Evolutionary conservation across 2,329 filamentous ascomycete species (phyloP).

Genomic region (Pseudogymnoascus sp.): DNA sequence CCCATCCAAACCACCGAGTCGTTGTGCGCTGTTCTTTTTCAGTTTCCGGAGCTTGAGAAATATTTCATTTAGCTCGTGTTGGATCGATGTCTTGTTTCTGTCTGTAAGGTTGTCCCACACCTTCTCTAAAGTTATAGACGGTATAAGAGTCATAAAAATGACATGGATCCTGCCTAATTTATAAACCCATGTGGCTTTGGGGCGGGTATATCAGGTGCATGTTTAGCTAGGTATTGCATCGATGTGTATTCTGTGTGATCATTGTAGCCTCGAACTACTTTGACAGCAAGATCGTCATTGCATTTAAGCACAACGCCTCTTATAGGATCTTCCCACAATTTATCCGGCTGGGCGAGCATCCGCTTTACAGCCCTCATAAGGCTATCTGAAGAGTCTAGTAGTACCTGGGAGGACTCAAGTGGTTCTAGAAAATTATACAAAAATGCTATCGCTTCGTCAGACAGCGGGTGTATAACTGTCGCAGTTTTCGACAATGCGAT

Average conservation of each 20-base stretch:
- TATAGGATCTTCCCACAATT: slow-evolving; percentile 14
- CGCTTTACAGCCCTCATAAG: neutral
- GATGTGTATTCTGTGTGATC: slow-evolving; percentile 18
- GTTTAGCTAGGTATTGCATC: slow-evolving; percentile 15
- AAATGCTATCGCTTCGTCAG: neutral
- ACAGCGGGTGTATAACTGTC: neutral
- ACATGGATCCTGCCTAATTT: slow-evolving; percentile 14
- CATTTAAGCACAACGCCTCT: slow-evolving; percentile 17
- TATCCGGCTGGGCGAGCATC: slow-evolving; percentile 16
- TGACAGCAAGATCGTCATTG: slow-evolving; percentile 15
- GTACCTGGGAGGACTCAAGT: neutral
- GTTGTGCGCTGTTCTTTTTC: neutral
- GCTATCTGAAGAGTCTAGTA: neutral
- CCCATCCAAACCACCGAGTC: slow-evolving; percentile 13
- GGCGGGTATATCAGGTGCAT: slow-evolving; percentile 16
- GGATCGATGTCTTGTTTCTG: slow-evolving; percentile 16
- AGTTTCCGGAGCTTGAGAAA: slow-evolving; percentile 15
- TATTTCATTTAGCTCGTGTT: slow-evolving; percentile 13
- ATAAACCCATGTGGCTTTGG: slow-evolving; percentile 18
- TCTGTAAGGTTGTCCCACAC: slow-evolving; percentile 15
- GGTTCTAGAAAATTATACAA: neutral
- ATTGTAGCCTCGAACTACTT: slow-evolving; percentile 15
- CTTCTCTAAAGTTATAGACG: slow-evolving; percentile 14
- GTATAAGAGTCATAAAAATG: slow-evolving; percentile 18
- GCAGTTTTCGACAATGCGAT: neutral